Percentiles rank a stretch among this genome's conserved stretches.
Evolutionary conservation across 2,329 filamentous ascomycete genomes (phyloP).

Genomic region (Verticillium longisporum): DNA sequence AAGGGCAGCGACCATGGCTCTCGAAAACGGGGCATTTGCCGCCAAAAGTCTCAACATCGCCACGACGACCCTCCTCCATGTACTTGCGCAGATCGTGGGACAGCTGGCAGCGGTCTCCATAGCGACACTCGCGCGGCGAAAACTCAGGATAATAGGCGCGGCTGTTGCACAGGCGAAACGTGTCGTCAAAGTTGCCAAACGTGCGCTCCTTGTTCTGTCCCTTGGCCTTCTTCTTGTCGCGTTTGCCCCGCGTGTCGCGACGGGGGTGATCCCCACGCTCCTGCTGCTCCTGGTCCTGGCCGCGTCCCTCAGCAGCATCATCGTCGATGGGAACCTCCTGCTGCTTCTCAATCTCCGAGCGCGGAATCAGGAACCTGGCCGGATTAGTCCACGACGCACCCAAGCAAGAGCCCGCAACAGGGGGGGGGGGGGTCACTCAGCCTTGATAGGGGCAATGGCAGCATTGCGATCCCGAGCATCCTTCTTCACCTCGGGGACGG

Average conservation of each 20-base stretch:
- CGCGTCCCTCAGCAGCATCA: constrained; percentile 41
- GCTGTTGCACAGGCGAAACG: constrained; percentile 70
- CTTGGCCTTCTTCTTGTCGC: constrained; percentile 39
- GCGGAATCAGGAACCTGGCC: constrained; percentile 24
- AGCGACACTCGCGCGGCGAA: constrained; percentile 69
- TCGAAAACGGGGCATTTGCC: constrained; percentile 80
- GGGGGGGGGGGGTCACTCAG: constrained; percentile 22
- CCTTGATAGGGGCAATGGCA: constrained; percentile 27
- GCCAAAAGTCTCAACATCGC: constrained; percentile 68
- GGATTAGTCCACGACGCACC: constrained; percentile 1
- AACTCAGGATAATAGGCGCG: constrained; percentile 70
- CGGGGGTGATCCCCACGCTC: constrained; percentile 53
- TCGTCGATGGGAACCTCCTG: constrained; percentile 39
- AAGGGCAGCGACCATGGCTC: constrained; percentile 65
- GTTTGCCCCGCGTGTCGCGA: constrained; percentile 27
- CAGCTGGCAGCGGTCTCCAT: constrained; percentile 73
- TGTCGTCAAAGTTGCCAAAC: constrained; percentile 75
- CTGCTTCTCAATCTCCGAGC: constrained; percentile 40
- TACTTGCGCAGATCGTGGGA: constrained; percentile 84
- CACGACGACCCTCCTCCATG: constrained; percentile 71
- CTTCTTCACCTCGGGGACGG: constrained; percentile 5
- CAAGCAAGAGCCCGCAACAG: neutral
- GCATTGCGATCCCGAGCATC: constrained; percentile 12
- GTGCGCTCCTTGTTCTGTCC: constrained; percentile 73
- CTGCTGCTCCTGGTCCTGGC: constrained; percentile 37